Evolutionary conservation across 2,329 filamentous ascomycete species (phyloP).

Genomic region (Trichoderma asperellum): DNA sequence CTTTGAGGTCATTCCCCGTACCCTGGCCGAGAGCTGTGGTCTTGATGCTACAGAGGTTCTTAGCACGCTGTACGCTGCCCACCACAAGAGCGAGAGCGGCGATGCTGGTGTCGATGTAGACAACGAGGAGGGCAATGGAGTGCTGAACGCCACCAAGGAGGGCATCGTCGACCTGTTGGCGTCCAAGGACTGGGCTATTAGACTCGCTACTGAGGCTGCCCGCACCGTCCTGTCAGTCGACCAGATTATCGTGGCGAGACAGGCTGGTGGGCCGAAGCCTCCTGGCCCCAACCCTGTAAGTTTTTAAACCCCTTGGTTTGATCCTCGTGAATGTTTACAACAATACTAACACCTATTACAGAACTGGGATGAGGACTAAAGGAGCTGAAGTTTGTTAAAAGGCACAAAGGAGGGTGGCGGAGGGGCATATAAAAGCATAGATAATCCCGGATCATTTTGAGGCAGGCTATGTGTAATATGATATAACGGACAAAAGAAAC

Average conservation of each 20-base stretch:
- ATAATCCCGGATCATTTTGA: slow-evolving; percentile 31
- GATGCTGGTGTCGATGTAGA: slow-evolving; percentile 88
- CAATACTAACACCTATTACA: slow-evolving; percentile 41
- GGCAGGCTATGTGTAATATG: slow-evolving; percentile 26
- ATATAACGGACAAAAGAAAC: slow-evolving; percentile 22
- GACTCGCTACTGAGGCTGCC: slow-evolving; percentile 91
- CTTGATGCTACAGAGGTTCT: slow-evolving; percentile 97
- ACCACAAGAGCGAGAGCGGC: slow-evolving; percentile 86
- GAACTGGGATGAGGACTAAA: slow-evolving; percentile 68
- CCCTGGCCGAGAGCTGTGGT: slow-evolving; percentile 90
- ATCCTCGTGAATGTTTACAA: neutral
- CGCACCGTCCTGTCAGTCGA: slow-evolving; percentile 94
- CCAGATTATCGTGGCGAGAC: slow-evolving; percentile 97
- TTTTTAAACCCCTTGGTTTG: slow-evolving; percentile 24
- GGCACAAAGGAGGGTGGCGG: neutral
- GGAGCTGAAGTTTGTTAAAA: slow-evolving; percentile 35
- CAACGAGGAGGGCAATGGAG: slow-evolving; percentile 79
- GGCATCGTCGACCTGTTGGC: slow-evolving; percentile 92
- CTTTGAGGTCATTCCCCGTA: slow-evolving; percentile 94
- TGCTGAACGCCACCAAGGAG: slow-evolving; percentile 81
- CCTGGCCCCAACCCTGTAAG: slow-evolving; percentile 83
- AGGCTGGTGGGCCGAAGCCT: slow-evolving; percentile 96
- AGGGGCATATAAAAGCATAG: slow-evolving; percentile 34
- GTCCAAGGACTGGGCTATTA: slow-evolving; percentile 95
- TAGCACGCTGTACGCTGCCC: slow-evolving; percentile 88